A percentile compares a stretch with the other conserved stretches of the same genome.
These are phyloP conservation scores for Pyrrhoderma lamaoense DNA, from an alignment of 1,284 basidiomycete species.

Conservation along the genomic window DNA sequence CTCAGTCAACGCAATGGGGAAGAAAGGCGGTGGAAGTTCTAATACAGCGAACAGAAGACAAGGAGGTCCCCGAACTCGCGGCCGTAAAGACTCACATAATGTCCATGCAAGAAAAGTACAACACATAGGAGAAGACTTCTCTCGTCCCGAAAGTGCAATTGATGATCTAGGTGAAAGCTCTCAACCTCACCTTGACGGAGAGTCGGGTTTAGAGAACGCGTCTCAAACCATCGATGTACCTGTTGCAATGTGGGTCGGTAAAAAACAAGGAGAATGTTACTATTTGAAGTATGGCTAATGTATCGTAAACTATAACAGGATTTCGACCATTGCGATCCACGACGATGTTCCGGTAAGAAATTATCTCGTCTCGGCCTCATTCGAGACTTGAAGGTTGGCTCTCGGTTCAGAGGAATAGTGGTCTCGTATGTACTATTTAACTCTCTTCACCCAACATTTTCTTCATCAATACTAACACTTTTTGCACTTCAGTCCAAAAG, in stretches of 20 bases:
- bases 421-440: slow-evolving; percentile 62
- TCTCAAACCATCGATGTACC: slow-evolving; percentile 48
- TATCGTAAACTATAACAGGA: slow-evolving; percentile 47
- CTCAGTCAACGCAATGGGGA: slow-evolving; percentile 29
- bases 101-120: slow-evolving; percentile 24
- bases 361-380: slow-evolving; percentile 83
- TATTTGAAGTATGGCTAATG: not conserved
- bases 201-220: slow-evolving; percentile 31
- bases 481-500: slow-evolving; percentile 67
- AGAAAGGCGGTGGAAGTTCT: slow-evolving; percentile 31
- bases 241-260: slow-evolving; percentile 84
- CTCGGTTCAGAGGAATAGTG: slow-evolving; percentile 86
- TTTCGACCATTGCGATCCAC: slow-evolving; percentile 95
- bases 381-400: slow-evolving; percentile 76
- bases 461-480: not conserved
- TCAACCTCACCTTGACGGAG: slow-evolving; percentile 24
- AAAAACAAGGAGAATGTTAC: not conserved
- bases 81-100: slow-evolving; percentile 24
- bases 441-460: slow-evolving; percentile 1
- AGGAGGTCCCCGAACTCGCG: slow-evolving; percentile 23
- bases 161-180: slow-evolving; percentile 33
- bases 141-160: slow-evolving; percentile 45
- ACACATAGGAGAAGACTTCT: slow-evolving; percentile 20
- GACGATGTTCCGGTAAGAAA: slow-evolving; percentile 92
- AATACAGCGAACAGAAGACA: slow-evolving; percentile 18